Conservation (phyloP, 148 eudicot genomes). For the Camellia lanceoleosa region DNA sequence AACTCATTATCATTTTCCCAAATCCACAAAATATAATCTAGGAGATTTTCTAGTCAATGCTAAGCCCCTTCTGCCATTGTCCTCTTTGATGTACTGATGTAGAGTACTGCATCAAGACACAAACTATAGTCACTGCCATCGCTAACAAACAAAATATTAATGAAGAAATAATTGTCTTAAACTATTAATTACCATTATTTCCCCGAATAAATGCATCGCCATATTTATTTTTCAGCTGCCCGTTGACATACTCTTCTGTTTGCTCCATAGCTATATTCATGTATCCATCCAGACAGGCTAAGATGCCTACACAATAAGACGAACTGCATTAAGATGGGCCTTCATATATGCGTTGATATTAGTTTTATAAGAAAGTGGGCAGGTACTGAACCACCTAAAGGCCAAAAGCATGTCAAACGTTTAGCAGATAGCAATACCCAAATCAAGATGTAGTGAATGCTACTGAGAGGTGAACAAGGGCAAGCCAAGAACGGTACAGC, state of each 20-base stretch:
- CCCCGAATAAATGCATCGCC: constrained; percentile 98
- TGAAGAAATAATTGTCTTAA: not conserved
- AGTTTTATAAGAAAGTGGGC: not conserved
- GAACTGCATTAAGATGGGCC: not conserved
- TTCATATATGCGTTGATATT: not conserved
- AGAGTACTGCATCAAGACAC: constrained; percentile 63
- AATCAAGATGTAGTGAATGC: not conserved
- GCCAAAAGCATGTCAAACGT: not conserved
- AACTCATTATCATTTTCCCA: constrained; percentile 3
- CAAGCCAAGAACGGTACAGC: not conserved
- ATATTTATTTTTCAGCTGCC: constrained; percentile 89
- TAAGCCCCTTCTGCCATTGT: constrained; percentile 80
- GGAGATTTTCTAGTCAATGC: not conserved
- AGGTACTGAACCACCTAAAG: not conserved
- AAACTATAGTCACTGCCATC: not conserved
- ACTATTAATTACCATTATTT: constrained; percentile 65
- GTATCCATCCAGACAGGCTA: constrained; percentile 96
- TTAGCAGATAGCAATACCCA: not conserved
- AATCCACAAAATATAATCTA: constrained; percentile 1
- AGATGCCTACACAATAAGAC: constrained; percentile 53
- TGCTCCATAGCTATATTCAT: constrained; percentile 99
- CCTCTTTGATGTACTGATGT: constrained; percentile 90
- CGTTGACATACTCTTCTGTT: constrained; percentile 96
- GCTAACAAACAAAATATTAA: not conserved
- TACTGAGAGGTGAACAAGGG: not conserved